Evolutionary conservation across 1,284 basidiomycete genomes (phyloP).

Genomic region (Leucoagaricus sp.): DNA sequence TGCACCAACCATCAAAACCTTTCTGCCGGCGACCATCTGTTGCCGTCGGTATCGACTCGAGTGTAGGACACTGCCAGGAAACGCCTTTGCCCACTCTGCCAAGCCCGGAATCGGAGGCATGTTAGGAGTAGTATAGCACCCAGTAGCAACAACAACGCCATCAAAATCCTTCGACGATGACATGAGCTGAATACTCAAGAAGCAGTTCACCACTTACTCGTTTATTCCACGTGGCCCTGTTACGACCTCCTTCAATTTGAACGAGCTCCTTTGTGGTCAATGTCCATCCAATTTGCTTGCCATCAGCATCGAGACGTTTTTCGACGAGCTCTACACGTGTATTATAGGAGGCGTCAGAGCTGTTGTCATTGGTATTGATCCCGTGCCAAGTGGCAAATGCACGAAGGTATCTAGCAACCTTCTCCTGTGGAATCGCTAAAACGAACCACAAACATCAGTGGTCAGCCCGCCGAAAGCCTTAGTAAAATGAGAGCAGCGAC

Average conservation of each 20-base stretch:
- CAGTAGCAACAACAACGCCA: slow-evolving; percentile 46
- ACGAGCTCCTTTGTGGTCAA: slow-evolving; percentile 36
- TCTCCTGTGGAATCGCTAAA: slow-evolving; percentile 30
- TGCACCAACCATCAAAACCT: slow-evolving; percentile 48
- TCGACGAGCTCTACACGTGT: slow-evolving; percentile 50
- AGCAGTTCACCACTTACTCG: slow-evolving; percentile 23
- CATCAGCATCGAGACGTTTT: slow-evolving; percentile 33
- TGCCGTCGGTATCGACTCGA: slow-evolving; percentile 48
- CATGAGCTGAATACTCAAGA: not conserved
- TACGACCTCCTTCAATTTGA: slow-evolving; percentile 23
- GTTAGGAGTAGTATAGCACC: slow-evolving; percentile 47
- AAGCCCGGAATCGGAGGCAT: slow-evolving; percentile 40
- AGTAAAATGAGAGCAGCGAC: slow-evolving; percentile 4
- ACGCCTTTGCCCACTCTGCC: slow-evolving; percentile 37
- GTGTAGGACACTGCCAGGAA: slow-evolving; percentile 39
- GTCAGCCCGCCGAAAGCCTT: not conserved
- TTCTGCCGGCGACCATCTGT: slow-evolving; percentile 38
- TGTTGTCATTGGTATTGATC: slow-evolving; percentile 43
- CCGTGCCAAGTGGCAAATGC: slow-evolving; percentile 42
- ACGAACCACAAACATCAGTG: not conserved
- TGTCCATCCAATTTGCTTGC: slow-evolving; percentile 39
- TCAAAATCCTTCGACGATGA: slow-evolving; percentile 41
- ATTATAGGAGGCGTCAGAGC: slow-evolving; percentile 41
- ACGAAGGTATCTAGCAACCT: slow-evolving; percentile 29
- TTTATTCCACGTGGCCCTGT: slow-evolving; percentile 37